A percentile compares a stretch with the other conserved stretches of the same genome.
phyloP scores from a whole-genome alignment of 78 protist genomes.

The Chrysochromulina parva region DNA sequence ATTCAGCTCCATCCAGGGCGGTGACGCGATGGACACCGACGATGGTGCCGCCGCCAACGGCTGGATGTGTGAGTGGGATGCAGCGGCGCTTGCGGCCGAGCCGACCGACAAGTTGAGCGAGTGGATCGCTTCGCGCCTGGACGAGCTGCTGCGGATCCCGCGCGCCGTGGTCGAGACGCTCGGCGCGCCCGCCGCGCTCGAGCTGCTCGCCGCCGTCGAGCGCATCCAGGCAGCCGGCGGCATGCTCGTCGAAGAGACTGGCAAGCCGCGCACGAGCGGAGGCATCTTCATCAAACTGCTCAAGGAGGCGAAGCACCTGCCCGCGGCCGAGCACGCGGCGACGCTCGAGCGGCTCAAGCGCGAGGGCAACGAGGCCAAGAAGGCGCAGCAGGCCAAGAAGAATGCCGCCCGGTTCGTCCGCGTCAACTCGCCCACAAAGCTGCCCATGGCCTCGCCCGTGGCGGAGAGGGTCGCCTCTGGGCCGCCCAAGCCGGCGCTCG shows the following conservation, averaged over 20 bases:
- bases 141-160: not conserved
- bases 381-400: not conserved
- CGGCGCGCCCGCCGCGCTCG: not conserved
- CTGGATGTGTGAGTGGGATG: no score
- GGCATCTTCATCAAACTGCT: not conserved
- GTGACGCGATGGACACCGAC: no score
- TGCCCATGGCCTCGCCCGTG: no score
- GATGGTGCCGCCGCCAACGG: no score
- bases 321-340: not conserved
- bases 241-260: not conserved
- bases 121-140: no score
- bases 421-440: no score
- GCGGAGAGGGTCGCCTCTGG: no score
- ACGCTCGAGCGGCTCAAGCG: not conserved
- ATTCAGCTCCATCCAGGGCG: no score
- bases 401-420: no score
- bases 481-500: no score
- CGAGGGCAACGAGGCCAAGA: not conserved
- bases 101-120: no score
- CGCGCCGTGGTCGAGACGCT: not conserved
- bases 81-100: no score
- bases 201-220: not conserved
- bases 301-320: not conserved
- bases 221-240: not conserved
- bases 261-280: not conserved